A percentile compares a stretch with the other conserved stretches of the same genome.
phyloP scores from a whole-genome alignment of 2,329 filamentous ascomycete species.

The Talaromyces rugulosus region DNA sequence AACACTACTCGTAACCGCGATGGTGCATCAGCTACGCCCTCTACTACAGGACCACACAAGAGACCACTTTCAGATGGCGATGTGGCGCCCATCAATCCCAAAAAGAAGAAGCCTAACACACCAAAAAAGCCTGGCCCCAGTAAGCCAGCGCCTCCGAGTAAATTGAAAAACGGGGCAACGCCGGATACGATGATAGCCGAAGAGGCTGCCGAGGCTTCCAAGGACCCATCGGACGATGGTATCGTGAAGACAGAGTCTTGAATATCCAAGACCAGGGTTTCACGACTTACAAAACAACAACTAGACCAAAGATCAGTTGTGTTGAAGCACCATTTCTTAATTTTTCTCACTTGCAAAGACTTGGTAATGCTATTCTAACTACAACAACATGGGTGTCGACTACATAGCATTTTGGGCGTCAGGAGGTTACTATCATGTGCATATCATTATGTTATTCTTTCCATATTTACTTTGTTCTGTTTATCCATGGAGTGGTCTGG shows the following conservation, averaged over 20 bases:
- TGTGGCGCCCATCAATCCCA: conserved; percentile 38
- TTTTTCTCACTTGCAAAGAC: not conserved
- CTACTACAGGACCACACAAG: conserved; percentile 24
- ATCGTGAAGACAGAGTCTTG: conserved; percentile 34
- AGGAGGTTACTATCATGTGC: conserved; percentile 7
- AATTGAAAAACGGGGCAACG: conserved; percentile 40
- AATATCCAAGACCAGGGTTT: conserved; percentile 9
- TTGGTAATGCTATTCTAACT: not conserved
- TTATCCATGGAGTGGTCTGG: not conserved
- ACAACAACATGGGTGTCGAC: conserved; percentile 4
- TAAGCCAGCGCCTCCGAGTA: conserved; percentile 36
- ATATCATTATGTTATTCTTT: not conserved
- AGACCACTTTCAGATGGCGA: conserved; percentile 39
- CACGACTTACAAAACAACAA: not conserved
- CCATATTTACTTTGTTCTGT: not conserved
- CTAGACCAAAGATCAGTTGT: not conserved
- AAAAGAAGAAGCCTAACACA: conserved; percentile 47
- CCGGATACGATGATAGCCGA: conserved; percentile 27
- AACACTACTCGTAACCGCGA: conserved; percentile 43
- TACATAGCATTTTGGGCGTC: conserved; percentile 11
- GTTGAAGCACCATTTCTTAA: not conserved
- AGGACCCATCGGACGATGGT: conserved; percentile 13
- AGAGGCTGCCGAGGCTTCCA: conserved; percentile 17
- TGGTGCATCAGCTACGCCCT: conserved; percentile 23
- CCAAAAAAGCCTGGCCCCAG: conserved; percentile 33